Evolutionary conservation across 495 filamentous ascomycete genomes (phyloP), one percentile per base, ranked within the genome.

Genomic region (Gamarada debralockiae): DNA sequence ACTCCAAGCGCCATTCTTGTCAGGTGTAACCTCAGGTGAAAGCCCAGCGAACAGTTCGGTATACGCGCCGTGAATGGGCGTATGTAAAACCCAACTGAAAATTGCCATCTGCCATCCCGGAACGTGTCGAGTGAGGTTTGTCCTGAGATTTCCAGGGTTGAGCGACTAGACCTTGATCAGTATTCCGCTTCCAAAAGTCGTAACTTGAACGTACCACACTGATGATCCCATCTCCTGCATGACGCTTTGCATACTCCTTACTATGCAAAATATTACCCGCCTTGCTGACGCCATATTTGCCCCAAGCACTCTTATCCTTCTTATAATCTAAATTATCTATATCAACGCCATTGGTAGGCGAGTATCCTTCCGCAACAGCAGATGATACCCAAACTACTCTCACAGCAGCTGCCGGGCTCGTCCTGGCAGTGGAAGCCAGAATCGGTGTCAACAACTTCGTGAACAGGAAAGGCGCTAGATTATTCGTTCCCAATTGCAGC

Each of bases 341-440:
- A 13, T 65, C 59, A 37, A 73, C 53, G 4, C 68, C 67, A 37
- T 57, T 61, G n/a, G 59, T 58, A 3, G 66, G 61, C 20, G 55
- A 43, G 36, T 57, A 38, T 2, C 15, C 9, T 31, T 71, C 70
- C 18, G 59, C 61, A 18, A 57, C 65, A 17, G 61, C 61, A 0
- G 65, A 67, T 2, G 56, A 53, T 20, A 70, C 63, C 71, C 74
- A 81, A 33, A 72, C 59, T 10, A 77, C 68, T 22, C 76, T 65
- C 2, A 77, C 73, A 33, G 50, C 67, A 48, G 62, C 57, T 3
- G 63, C 36, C 0, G 69, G 67, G 3, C 54, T 56, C 0, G 43
- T 25, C 36, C 67, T 68, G 0, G 70, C 73, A 3, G 74, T 73
- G 8, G 58, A 55, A 23, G 56, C 56, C 9, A 74, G 48, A 1